Conservation (phyloP, 305 asterid genomes). For the Rubia balearica region DNA sequence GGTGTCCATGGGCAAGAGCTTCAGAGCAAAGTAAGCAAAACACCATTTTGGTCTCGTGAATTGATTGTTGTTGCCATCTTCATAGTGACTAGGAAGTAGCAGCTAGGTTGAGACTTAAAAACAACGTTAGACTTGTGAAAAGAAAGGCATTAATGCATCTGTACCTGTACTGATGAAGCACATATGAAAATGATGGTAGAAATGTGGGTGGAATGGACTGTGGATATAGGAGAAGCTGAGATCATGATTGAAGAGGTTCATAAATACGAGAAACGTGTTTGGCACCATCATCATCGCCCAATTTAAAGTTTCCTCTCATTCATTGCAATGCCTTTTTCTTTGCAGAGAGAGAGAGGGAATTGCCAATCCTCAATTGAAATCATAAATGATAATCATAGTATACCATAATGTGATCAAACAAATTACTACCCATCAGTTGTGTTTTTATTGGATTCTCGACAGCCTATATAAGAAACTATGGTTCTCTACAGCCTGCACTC, state of each 20-base stretch:
- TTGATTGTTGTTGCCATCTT: not conserved
- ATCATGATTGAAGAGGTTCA: slow-evolving; percentile 14
- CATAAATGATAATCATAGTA: not conserved
- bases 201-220: not conserved
- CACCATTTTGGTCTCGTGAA: not conserved
- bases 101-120: not conserved
- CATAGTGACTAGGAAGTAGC: not conserved
- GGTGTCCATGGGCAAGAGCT: not conserved
- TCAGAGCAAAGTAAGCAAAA: not conserved
- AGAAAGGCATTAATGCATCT: not conserved
- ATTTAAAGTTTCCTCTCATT: slow-evolving; percentile 4
- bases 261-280: slow-evolving; percentile 14
- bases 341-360: not conserved
- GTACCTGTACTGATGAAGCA: not conserved
- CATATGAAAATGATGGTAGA: slow-evolving; percentile 2
- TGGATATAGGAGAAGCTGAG: slow-evolving; percentile 7
- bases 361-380: not conserved
- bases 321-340: not conserved
- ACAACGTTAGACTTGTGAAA: not conserved
- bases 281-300: slow-evolving; percentile 18
- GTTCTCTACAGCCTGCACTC: too few species aligned
- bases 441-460: too few species aligned
- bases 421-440: too few species aligned
- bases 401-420: not conserved
- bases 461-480: too few species aligned